A percentile compares a stretch with the other conserved stretches of the same genome.
phyloP scores from a whole-genome alignment of 768 basidiomycete species.

The Rhizopogon vinicolor region DNA sequence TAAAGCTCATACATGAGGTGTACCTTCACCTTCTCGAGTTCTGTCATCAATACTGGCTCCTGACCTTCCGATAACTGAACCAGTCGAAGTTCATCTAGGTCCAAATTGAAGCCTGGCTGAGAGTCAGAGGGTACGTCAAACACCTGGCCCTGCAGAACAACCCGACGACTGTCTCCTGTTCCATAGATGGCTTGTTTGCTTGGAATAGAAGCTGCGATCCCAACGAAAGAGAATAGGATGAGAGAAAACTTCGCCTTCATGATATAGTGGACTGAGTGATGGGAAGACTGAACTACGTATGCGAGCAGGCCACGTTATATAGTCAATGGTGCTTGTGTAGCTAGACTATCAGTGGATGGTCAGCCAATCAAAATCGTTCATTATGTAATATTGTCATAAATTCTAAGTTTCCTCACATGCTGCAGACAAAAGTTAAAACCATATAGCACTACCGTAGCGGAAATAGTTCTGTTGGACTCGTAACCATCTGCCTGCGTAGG shows the following conservation, averaged over 20 bases:
- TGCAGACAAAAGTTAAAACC: too few species aligned
- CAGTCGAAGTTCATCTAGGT: conserved; percentile 68
- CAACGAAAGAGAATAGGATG: neutral
- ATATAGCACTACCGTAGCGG: too few species aligned
- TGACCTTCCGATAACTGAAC: conserved; percentile 65
- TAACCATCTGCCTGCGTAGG: too few species aligned
- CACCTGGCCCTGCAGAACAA: conserved; percentile 22
- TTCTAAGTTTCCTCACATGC: too few species aligned
- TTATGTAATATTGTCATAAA: too few species aligned
- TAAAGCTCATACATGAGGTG: neutral
- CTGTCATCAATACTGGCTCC: conserved; percentile 76
- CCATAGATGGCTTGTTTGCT: neutral
- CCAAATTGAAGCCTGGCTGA: conserved; percentile 55
- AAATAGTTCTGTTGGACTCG: too few species aligned
- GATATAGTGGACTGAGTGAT: too few species aligned
- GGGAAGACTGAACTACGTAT: too few species aligned
- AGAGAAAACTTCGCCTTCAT: neutral
- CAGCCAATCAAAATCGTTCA: too few species aligned
- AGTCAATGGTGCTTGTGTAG: too few species aligned
- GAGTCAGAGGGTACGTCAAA: conserved; percentile 16
- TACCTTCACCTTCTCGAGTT: conserved; percentile 73
- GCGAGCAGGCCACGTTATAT: too few species aligned
- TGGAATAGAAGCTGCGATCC: neutral
- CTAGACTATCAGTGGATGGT: too few species aligned
- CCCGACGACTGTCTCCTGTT: conserved; percentile 9